Conservation (phyloP, 768 basidiomycete species). For the Leccinum longicurvipes region DNA sequence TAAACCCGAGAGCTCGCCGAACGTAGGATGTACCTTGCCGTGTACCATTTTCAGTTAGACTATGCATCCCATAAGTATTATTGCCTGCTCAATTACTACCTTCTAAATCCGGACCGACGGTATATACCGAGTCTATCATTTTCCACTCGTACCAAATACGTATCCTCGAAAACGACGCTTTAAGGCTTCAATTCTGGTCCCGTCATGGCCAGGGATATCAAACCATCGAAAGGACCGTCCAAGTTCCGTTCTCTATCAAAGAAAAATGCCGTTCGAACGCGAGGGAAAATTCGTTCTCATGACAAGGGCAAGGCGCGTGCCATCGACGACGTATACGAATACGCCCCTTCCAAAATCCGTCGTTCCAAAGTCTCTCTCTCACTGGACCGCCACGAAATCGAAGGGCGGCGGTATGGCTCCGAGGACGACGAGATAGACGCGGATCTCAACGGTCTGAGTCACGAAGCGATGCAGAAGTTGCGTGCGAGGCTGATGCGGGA, state of each 20-base stretch:
- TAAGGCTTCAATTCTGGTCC: background rate
- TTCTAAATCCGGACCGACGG: conserved; percentile 19
- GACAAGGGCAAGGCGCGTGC: conserved; percentile 23
- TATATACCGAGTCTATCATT: conserved; percentile 13
- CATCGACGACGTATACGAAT: conserved; percentile 62
- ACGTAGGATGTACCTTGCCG: conserved; percentile 9
- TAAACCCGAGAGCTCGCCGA: background rate
- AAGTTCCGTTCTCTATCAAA: conserved; percentile 14
- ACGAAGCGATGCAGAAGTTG: conserved; percentile 33
- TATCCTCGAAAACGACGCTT: background rate
- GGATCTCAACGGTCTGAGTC: conserved; percentile 22
- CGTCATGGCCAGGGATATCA: conserved; percentile 18
- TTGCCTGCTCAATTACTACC: conserved; percentile 17
- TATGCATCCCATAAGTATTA: background rate
- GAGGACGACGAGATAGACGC: conserved; percentile 38
- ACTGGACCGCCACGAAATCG: conserved; percentile 55
- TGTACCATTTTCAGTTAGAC: background rate
- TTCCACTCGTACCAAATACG: background rate
- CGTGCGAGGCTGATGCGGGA: conserved; percentile 51
- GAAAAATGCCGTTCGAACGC: conserved; percentile 48
- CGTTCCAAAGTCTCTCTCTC: conserved; percentile 52
- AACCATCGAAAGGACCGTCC: conserved; percentile 10
- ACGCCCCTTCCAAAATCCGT: conserved; percentile 45
- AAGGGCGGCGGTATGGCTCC: conserved; percentile 26
- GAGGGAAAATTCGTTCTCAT: conserved; percentile 33